Conservation (phyloP, 1,139 yeast species). For the Suhomyces kunorum region DNA sequence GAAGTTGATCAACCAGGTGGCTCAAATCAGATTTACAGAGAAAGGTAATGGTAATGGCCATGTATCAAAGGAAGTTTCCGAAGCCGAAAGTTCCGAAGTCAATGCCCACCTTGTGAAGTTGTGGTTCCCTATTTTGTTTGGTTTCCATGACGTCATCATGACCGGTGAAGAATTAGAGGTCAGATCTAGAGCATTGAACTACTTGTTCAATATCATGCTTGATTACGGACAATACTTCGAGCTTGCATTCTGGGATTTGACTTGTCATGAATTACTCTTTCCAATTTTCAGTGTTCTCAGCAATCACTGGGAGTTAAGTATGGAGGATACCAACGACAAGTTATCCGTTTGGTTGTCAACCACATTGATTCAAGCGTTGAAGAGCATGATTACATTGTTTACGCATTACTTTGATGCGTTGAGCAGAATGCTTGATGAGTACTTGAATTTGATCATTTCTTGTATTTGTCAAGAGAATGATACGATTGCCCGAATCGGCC, state of each 20-base stretch:
- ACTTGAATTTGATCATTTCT: slow-evolving; percentile 71
- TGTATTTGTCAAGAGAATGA: slow-evolving; percentile 97
- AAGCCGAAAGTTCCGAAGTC: slow-evolving; percentile 18
- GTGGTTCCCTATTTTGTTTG: slow-evolving; percentile 83
- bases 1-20: slow-evolving; percentile 60
- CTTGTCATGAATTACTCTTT: slow-evolving; percentile 76
- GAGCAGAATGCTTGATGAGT: slow-evolving; percentile 72
- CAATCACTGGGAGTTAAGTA: slow-evolving; percentile 71
- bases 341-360: slow-evolving; percentile 95
- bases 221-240: slow-evolving; percentile 79
- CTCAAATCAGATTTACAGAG: slow-evolving; percentile 36
- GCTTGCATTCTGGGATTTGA: slow-evolving; percentile 75
- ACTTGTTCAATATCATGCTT: slow-evolving; percentile 76
- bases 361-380: slow-evolving; percentile 90
- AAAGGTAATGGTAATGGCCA: slow-evolving; percentile 19
- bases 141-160: slow-evolving; percentile 88
- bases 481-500: slow-evolving; percentile 91
- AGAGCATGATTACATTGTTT: slow-evolving; percentile 82
- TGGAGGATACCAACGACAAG: slow-evolving; percentile 68
- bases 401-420: slow-evolving; percentile 77
- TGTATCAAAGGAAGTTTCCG: slow-evolving; percentile 1
- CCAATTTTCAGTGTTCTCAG: slow-evolving; percentile 86
- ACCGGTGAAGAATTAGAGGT: slow-evolving; percentile 93
- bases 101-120: slow-evolving; percentile 48
- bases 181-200: slow-evolving; percentile 81